These are phyloP conservation scores for Scheffersomyces stipitis DNA, from an alignment of 805 yeast genomes.

Conservation along the genomic window DNA sequence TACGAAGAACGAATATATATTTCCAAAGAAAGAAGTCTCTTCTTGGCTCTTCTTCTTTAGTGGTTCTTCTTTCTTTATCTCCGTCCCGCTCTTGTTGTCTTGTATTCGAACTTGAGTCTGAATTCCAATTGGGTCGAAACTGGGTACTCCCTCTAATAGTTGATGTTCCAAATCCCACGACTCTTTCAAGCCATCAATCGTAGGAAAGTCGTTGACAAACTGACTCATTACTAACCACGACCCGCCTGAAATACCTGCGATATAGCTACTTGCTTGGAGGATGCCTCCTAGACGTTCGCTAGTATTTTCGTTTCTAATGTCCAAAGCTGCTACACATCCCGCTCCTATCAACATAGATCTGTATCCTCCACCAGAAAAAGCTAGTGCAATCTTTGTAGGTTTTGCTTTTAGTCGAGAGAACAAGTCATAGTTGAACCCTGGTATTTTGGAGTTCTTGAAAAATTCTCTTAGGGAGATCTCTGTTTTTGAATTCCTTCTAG, in stretches of 20 bases:
- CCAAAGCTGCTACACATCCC: slow-evolving; percentile 54
- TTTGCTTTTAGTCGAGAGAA: slow-evolving; percentile 13
- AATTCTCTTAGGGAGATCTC: slow-evolving; percentile 24
- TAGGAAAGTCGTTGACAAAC: slow-evolving; percentile 29
- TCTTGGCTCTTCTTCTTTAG: too few species aligned
- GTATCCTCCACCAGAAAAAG: slow-evolving; percentile 54
- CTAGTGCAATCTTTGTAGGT: slow-evolving; percentile 35
- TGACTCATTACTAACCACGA: slow-evolving; percentile 62
- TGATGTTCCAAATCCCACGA: slow-evolving; percentile 48
- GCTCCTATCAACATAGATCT: slow-evolving; percentile 62
- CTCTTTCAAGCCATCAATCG: slow-evolving; percentile 21
- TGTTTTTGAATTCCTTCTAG: slow-evolving; percentile 27
- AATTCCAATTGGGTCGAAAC: slow-evolving; percentile 35
- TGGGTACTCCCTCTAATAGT: slow-evolving; percentile 57
- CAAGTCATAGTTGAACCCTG: slow-evolving; percentile 27
- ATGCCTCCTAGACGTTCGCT: slow-evolving; percentile 46
- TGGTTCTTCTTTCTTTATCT: background rate
- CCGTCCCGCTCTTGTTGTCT: background rate
- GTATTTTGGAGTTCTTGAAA: slow-evolving; percentile 30
- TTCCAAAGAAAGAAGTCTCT: too few species aligned
- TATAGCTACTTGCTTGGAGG: slow-evolving; percentile 53
- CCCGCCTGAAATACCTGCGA: slow-evolving; percentile 72
- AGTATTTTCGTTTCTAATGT: slow-evolving; percentile 40
- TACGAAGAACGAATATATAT: background rate
- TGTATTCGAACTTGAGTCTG: background rate